Evolutionary conservation across 1,284 basidiomycete genomes (phyloP).

Genomic region (Takashimella tepidaria): DNA sequence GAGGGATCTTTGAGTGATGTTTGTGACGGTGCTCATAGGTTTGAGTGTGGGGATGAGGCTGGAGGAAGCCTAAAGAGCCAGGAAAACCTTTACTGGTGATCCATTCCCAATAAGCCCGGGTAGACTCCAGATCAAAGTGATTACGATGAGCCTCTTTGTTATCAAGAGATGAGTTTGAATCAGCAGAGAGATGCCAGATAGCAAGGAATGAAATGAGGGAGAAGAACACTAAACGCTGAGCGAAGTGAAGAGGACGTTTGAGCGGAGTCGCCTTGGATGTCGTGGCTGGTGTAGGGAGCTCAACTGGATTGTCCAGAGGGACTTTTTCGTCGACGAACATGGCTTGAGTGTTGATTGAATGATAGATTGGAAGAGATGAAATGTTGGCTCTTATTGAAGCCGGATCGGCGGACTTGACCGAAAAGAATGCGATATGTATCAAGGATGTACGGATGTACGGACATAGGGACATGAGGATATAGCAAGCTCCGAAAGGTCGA

Average conservation of each 20-base stretch:
- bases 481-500: no score
- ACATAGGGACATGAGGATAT: no score
- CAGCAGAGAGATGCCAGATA: neutral
- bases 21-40: conserved; percentile 2
- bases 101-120: conserved; percentile 13
- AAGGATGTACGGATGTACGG: no score
- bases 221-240: neutral
- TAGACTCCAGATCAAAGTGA: neutral
- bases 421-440: no score
- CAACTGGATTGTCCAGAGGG: neutral
- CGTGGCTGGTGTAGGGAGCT: neutral
- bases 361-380: no score
- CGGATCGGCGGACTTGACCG: no score
- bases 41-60: neutral
- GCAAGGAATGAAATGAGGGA: neutral
- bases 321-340: neutral
- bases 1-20: neutral
- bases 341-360: no score
- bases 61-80: neutral
- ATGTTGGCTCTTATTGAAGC: no score
- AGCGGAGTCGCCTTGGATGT: neutral
- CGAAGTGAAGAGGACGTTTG: neutral
- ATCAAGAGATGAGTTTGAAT: neutral
- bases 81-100: conserved; percentile 14
- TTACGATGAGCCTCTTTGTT: no score